Percentiles rank a stretch among this genome's conserved stretches.
These are phyloP conservation scores for Penicillium sp. DNA, from an alignment of 2,329 filamentous ascomycete genomes.

Conservation along the genomic window DNA sequence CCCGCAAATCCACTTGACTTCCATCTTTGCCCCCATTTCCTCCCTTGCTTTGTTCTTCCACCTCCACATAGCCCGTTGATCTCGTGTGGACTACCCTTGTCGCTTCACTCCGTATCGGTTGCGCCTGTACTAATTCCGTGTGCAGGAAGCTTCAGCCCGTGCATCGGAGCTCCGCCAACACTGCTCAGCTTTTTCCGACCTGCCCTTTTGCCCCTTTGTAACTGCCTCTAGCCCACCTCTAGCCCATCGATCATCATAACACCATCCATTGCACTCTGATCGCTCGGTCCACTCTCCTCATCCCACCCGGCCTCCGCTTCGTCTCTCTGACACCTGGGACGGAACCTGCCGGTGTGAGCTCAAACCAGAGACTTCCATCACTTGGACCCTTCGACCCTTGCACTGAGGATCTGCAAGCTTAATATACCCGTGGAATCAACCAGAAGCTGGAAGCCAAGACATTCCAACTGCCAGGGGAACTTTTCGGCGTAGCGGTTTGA, in stretches of 20 bases:
- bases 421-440: conserved; percentile 19
- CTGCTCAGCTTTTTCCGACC: neutral
- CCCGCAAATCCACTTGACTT: conserved; percentile 21
- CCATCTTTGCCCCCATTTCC: conserved; percentile 19
- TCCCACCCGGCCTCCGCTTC: neutral
- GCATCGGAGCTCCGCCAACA: conserved; percentile 10
- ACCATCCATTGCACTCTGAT: neutral
- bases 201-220: neutral
- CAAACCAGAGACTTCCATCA: neutral
- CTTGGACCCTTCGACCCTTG: neutral
- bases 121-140: conserved; percentile 16
- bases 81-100: conserved; percentile 18
- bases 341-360: neutral
- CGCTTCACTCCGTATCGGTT: conserved; percentile 2
- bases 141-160: conserved; percentile 16
- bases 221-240: neutral
- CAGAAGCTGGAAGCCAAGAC: conserved; percentile 26
- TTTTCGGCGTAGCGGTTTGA: conserved; percentile 22
- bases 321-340: neutral
- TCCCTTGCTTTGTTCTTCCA: conserved; percentile 18
- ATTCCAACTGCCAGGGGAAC: conserved; percentile 27
- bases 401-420: conserved; percentile 12
- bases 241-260: neutral
- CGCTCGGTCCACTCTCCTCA: neutral
- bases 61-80: conserved; percentile 25